Percentiles rank a stretch among this genome's conserved stretches.
Conservation (phyloP, 148 eudicot species). For the Cornus kousa region DNA sequence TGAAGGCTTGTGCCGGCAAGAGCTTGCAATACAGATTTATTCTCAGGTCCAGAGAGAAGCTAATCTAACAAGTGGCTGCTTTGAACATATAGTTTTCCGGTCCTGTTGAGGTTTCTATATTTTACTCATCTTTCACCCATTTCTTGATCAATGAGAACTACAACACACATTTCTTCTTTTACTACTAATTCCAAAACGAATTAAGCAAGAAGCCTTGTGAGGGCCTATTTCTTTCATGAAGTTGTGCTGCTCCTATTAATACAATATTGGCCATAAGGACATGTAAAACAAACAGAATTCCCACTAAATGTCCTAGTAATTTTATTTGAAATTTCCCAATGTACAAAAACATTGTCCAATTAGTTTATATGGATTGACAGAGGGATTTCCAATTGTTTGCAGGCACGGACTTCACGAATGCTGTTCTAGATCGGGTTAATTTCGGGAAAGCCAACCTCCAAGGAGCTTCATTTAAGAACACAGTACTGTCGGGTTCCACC, state of each 20-base stretch:
- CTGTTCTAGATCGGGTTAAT: constrained; percentile 81
- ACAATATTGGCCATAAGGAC: neutral
- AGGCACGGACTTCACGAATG: constrained; percentile 85
- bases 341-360: neutral
- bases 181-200: neutral
- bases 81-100: neutral
- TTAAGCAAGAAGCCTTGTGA: neutral
- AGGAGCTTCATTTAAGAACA: constrained; percentile 73
- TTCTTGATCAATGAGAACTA: neutral
- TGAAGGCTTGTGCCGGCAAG: neutral
- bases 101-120: neutral
- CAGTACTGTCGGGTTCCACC: constrained; percentile 85
- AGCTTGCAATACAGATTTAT: constrained; percentile 4
- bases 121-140: neutral
- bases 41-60: neutral
- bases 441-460: constrained; percentile 69
- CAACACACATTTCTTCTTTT: neutral
- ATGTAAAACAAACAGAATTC: neutral
- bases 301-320: neutral
- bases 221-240: neutral
- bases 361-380: neutral
- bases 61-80: neutral
- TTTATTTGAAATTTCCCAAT: neutral
- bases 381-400: constrained; percentile 9
- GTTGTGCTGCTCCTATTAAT: neutral